phyloP scores from a whole-genome alignment of 495 filamentous ascomycete species.

The Penicillium cataractarum region DNA sequence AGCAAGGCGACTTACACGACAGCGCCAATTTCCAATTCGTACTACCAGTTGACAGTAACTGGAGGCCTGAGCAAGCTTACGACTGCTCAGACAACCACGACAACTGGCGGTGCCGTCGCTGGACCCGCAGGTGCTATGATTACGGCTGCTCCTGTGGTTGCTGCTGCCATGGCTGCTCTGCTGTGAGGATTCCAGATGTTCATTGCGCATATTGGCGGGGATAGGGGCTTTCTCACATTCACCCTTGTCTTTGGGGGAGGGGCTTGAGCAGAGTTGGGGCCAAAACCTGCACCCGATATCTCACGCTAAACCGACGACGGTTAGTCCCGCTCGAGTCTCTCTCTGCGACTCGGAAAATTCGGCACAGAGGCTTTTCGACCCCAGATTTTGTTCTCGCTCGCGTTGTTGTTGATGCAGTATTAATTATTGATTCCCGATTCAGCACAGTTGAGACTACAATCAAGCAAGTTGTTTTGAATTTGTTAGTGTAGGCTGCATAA shows the following conservation, averaged over 20 bases:
- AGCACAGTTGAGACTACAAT: too few relatives aligned
- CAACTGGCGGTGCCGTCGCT: constrained; percentile 18
- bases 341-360: too few relatives aligned
- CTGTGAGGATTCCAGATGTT: constrained; percentile 14
- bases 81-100: constrained; percentile 13
- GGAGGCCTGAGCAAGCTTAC: constrained; percentile 22
- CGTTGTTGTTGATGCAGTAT: too few relatives aligned
- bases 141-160: constrained; percentile 29
- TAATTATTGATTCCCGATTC: too few relatives aligned
- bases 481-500: too few relatives aligned
- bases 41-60: constrained; percentile 26
- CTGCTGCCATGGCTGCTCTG: constrained; percentile 25
- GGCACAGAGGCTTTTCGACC: too few relatives aligned
- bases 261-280: neutral
- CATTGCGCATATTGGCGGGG: neutral
- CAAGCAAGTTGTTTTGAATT: too few relatives aligned
- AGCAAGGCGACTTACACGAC: constrained; percentile 12
- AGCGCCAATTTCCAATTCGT: constrained; percentile 6
- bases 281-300: neutral
- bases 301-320: neutral
- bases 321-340: too few relatives aligned
- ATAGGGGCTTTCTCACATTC: neutral
- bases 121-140: constrained; percentile 20
- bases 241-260: neutral
- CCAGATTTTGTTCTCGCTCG: too few relatives aligned